These are phyloP conservation scores for Tagetes patula DNA, from an alignment of 129 eudicot genomes.

Conservation along the genomic window DNA sequence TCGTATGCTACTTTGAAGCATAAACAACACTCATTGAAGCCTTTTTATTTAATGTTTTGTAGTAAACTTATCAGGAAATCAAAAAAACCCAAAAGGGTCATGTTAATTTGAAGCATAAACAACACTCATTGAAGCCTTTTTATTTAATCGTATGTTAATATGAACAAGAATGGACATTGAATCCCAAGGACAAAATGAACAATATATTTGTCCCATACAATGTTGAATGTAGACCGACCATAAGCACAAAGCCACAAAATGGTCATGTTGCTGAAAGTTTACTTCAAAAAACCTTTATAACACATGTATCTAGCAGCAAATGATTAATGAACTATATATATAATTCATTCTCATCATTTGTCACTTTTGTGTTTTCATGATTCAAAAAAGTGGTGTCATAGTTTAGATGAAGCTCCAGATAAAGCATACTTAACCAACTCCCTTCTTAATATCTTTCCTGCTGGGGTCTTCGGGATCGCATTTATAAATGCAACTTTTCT, in stretches of 20 bases:
- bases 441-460: constrained; percentile 85
- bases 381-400: constrained; percentile 33
- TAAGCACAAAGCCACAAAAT: neutral
- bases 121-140: no score
- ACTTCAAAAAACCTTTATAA: neutral
- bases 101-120: no score
- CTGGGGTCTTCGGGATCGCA: constrained; percentile 72
- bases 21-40: no score
- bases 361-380: constrained; percentile 3
- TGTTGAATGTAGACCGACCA: neutral
- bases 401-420: constrained; percentile 56
- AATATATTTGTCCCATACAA: neutral
- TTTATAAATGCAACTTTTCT: constrained; percentile 70
- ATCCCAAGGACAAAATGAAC: neutral
- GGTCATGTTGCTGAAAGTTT: neutral
- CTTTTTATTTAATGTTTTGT: no score
- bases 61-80: no score
- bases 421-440: constrained; percentile 70
- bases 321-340: constrained; percentile 1
- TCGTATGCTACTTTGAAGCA: no score
- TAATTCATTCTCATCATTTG: neutral
- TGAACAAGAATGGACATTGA: neutral
- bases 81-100: no score
- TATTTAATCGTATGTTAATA: neutral
- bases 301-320: neutral